These are phyloP conservation scores for Talaromyces adpressus DNA, from an alignment of 495 filamentous ascomycete species.

Conservation along the genomic window DNA sequence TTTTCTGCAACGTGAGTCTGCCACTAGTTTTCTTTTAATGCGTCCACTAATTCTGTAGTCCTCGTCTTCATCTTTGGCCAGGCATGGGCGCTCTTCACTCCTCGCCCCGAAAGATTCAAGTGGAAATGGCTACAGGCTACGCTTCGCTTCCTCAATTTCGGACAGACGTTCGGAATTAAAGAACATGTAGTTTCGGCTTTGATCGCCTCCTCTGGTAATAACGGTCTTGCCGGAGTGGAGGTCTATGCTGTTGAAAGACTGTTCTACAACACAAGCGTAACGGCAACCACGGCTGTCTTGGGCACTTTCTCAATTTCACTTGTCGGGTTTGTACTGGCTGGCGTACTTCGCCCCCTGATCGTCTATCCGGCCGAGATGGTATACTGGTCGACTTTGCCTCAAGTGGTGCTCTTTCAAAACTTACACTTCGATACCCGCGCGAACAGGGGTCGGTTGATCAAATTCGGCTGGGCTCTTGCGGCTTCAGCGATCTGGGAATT, in stretches of 20 bases:
- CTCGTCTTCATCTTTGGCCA: slow-evolving; percentile 20
- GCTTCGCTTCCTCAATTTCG: slow-evolving; percentile 28
- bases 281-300: slow-evolving; percentile 29
- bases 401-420: slow-evolving; percentile 11
- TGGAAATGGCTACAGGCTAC: slow-evolving; percentile 13
- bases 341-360: slow-evolving; percentile 12
- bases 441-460: slow-evolving; percentile 10
- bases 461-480: slow-evolving; percentile 12
- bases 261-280: slow-evolving; percentile 34
- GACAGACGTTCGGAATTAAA: slow-evolving; percentile 31
- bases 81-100: slow-evolving; percentile 17
- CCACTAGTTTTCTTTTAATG: background rate
- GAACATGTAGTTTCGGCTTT: slow-evolving; percentile 38
- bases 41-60: slow-evolving; percentile 8
- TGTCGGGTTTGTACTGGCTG: slow-evolving; percentile 33
- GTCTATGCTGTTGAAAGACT: slow-evolving; percentile 36
- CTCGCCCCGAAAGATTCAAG: slow-evolving; percentile 15
- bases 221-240: slow-evolving; percentile 22
- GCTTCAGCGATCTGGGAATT: slow-evolving; percentile 37
- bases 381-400: slow-evolving; percentile 14
- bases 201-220: slow-evolving; percentile 34
- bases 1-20: slow-evolving; percentile 21
- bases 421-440: slow-evolving; percentile 11
- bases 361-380: slow-evolving; percentile 17
- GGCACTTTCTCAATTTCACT: slow-evolving; percentile 35